phyloP scores from a whole-genome alignment of 2,329 filamentous ascomycete species.

The Plectosphaerella plurivora region DNA sequence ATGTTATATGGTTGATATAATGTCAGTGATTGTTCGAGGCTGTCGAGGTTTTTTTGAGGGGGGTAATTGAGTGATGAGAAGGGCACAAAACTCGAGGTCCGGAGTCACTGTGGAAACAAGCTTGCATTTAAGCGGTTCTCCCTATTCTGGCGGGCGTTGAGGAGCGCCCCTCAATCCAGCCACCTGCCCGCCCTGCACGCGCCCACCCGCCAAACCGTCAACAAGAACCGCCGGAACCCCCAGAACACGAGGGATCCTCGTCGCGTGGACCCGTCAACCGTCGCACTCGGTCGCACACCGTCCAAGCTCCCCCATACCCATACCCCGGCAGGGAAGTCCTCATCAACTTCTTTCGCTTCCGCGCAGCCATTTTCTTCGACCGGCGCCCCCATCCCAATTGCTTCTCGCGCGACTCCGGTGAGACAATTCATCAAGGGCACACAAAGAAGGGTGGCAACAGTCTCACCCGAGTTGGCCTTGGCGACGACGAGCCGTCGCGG shows the following conservation, averaged over 20 bases:
- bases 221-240: too few species aligned
- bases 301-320: not conserved
- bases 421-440: not conserved
- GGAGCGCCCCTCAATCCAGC: too few species aligned
- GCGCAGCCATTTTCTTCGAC: conserved; percentile 51
- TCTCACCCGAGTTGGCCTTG: not conserved
- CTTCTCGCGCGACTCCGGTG: not conserved
- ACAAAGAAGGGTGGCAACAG: not conserved
- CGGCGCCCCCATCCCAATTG: conserved; percentile 35
- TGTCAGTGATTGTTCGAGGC: too few species aligned
- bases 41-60: too few species aligned
- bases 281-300: not conserved
- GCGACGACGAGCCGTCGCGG: not conserved
- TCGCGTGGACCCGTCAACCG: not conserved
- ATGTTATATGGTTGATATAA: too few species aligned
- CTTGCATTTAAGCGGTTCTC: too few species aligned
- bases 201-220: too few species aligned
- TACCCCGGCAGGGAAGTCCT: not conserved
- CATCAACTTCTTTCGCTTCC: not conserved
- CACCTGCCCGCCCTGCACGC: too few species aligned
- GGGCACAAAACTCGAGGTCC: too few species aligned
- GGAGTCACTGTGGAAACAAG: too few species aligned
- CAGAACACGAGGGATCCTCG: not conserved
- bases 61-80: too few species aligned
- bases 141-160: too few species aligned